These are phyloP conservation scores for Botrytis galanthina DNA, from an alignment of 2,329 filamentous ascomycete species.

Conservation along the genomic window DNA sequence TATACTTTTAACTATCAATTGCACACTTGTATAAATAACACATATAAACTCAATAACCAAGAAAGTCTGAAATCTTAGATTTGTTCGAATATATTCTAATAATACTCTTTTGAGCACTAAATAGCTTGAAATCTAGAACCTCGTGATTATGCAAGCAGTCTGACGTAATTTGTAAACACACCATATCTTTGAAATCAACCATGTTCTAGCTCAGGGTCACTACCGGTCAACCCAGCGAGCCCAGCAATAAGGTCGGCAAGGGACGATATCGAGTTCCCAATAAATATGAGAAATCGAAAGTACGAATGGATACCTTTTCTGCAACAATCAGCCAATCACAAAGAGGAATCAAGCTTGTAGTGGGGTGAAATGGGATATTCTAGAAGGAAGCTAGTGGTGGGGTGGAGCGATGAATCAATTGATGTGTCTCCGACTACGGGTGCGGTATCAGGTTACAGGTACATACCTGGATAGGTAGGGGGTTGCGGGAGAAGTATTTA, in stretches of 20 bases:
- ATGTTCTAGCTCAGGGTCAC: neutral
- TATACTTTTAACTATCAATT: too few species aligned
- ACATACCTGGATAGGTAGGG: neutral
- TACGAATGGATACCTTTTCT: neutral
- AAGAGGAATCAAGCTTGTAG: neutral
- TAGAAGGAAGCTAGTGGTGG: conserved; percentile 5
- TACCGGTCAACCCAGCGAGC: neutral
- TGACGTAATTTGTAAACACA: conserved; percentile 8
- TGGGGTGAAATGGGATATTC: neutral
- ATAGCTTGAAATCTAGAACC: neutral
- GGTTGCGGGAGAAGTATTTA: neutral
- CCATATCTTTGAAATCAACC: conserved; percentile 5
- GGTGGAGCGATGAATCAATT: neutral
- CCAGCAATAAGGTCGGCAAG: neutral
- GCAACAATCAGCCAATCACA: neutral
- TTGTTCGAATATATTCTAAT: too few species aligned
- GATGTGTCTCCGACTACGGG: conserved; percentile 9
- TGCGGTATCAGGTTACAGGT: neutral
- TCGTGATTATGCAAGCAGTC: conserved; percentile 10
- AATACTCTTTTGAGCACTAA: too few species aligned
- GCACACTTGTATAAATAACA: too few species aligned
- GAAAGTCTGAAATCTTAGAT: too few species aligned
- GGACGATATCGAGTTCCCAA: neutral
- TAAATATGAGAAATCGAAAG: neutral
- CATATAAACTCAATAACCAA: too few species aligned